phyloP scores from a whole-genome alignment of 257 asterid species.

The Fraxinus anomala region DNA sequence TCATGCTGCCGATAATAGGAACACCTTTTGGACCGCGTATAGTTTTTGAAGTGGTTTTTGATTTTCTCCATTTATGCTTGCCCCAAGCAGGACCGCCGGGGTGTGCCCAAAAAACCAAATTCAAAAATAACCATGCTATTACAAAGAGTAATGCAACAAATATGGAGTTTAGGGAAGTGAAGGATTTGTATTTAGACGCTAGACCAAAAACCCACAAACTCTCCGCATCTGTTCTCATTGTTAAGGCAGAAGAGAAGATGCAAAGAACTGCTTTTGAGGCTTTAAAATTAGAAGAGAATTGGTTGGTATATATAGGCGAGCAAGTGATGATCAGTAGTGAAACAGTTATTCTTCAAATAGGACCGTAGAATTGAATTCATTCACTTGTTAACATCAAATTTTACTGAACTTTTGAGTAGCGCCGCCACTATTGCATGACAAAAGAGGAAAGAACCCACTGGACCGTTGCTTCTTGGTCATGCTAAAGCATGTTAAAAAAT shows the following conservation, averaged over 20 bases:
- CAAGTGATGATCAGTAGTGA: too few relatives aligned
- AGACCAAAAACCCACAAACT: slow-evolving; percentile 62
- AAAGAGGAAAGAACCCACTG: neutral
- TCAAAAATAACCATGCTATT: slow-evolving; percentile 37
- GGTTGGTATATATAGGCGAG: too few relatives aligned
- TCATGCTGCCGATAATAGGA: slow-evolving; percentile 73
- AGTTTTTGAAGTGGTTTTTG: slow-evolving; percentile 24
- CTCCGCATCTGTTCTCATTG: slow-evolving; percentile 29
- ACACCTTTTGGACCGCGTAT: slow-evolving; percentile 79
- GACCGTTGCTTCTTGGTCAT: neutral
- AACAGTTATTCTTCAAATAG: too few relatives aligned
- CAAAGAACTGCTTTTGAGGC: too few relatives aligned
- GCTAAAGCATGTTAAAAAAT: neutral
- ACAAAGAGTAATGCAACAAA: slow-evolving; percentile 32
- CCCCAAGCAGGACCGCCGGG: slow-evolving; percentile 96
- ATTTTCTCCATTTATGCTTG: slow-evolving; percentile 33
- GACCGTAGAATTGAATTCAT: too few relatives aligned
- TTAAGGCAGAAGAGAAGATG: too few relatives aligned
- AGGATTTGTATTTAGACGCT: slow-evolving; percentile 52
- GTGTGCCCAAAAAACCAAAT: slow-evolving; percentile 63
- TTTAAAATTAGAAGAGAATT: too few relatives aligned
- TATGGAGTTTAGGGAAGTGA: slow-evolving; percentile 34
- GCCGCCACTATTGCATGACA: neutral
- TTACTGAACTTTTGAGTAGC: neutral
- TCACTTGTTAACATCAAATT: too few relatives aligned